Conservation (phyloP, 495 filamentous ascomycete species). For the Lasiosphaeris hirsuta region DNA sequence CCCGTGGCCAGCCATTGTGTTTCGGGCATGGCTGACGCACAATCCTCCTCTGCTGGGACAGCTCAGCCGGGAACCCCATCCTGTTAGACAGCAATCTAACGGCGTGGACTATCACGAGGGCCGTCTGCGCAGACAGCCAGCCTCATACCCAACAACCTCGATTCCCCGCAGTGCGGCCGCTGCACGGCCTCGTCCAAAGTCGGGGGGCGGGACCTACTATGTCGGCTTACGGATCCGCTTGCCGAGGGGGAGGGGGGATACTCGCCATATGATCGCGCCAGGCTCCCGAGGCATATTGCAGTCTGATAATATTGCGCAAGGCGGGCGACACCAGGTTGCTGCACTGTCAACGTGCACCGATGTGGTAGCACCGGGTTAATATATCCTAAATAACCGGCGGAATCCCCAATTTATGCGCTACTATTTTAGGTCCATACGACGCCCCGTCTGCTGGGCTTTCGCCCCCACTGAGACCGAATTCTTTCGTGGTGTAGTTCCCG, state of each 20-base stretch:
- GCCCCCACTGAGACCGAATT: conserved; percentile 1
- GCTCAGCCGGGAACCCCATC: too few relatives aligned
- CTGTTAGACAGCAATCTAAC: too few relatives aligned
- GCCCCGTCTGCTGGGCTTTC: conserved; percentile 1
- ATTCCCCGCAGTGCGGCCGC: too few relatives aligned
- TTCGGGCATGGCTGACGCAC: too few relatives aligned
- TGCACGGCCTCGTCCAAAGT: too few relatives aligned
- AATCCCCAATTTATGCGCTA: conserved; percentile 23
- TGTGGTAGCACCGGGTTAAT: conserved; percentile 23
- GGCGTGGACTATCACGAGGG: too few relatives aligned
- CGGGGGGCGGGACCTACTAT: too few relatives aligned
- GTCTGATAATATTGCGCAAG: conserved; percentile 7
- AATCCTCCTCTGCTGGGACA: too few relatives aligned
- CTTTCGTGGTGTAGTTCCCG: neutral
- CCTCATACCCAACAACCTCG: too few relatives aligned
- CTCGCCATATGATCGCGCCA: neutral
- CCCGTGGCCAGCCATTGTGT: too few relatives aligned
- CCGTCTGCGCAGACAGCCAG: too few relatives aligned
- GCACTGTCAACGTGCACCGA: conserved; percentile 1
- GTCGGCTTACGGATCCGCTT: too few relatives aligned
- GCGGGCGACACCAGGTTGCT: conserved; percentile 1
- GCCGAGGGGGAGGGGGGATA: neutral
- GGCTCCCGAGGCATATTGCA: neutral
- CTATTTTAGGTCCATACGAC: conserved; percentile 25
- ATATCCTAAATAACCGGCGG: conserved; percentile 27